Percentiles rank a stretch among this genome's conserved stretches.
phyloP scores from a whole-genome alignment of 2,329 filamentous ascomycete genomes.

The Alternaria sp. region DNA sequence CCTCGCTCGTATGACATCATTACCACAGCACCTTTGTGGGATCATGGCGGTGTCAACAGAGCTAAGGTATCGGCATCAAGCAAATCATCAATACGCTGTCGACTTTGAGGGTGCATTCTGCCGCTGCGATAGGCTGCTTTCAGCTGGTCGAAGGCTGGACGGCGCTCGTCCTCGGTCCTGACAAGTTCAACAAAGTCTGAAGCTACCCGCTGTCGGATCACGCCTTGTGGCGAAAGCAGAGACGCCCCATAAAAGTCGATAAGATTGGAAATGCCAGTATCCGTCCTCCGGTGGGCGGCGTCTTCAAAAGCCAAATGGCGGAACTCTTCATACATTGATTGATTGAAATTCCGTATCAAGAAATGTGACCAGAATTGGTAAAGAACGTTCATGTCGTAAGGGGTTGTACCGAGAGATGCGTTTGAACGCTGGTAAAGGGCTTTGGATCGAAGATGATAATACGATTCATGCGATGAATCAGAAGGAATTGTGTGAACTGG shows the following conservation, averaged over 20 bases:
- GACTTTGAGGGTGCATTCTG: constrained; percentile 63
- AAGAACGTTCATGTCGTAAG: constrained; percentile 69
- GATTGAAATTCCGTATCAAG: constrained; percentile 76
- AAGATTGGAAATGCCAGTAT: constrained; percentile 68
- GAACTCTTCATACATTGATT: constrained; percentile 78
- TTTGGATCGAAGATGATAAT: constrained; percentile 58
- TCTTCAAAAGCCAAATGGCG: constrained; percentile 72
- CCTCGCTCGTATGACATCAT: constrained; percentile 2
- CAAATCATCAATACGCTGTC: constrained; percentile 64
- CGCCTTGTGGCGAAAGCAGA: constrained; percentile 58
- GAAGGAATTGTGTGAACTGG: constrained; percentile 55
- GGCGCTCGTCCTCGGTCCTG: constrained; percentile 55
- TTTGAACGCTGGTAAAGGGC: constrained; percentile 60
- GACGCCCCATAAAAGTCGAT: constrained; percentile 71
- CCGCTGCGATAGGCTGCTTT: constrained; percentile 64
- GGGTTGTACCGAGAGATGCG: constrained; percentile 56
- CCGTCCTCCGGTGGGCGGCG: constrained; percentile 60
- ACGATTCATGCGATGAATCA: constrained; percentile 59
- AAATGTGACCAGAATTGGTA: constrained; percentile 81
- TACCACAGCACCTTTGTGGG: background rate
- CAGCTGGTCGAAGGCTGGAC: constrained; percentile 61
- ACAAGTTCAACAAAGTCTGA: constrained; percentile 65
- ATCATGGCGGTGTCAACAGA: constrained; percentile 57
- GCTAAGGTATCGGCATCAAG: constrained; percentile 61
- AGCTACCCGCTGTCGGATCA: constrained; percentile 63